These are phyloP conservation scores for Aureobasidium sp. DNA, from an alignment of 2,329 filamentous ascomycete species.

Conservation along the genomic window DNA sequence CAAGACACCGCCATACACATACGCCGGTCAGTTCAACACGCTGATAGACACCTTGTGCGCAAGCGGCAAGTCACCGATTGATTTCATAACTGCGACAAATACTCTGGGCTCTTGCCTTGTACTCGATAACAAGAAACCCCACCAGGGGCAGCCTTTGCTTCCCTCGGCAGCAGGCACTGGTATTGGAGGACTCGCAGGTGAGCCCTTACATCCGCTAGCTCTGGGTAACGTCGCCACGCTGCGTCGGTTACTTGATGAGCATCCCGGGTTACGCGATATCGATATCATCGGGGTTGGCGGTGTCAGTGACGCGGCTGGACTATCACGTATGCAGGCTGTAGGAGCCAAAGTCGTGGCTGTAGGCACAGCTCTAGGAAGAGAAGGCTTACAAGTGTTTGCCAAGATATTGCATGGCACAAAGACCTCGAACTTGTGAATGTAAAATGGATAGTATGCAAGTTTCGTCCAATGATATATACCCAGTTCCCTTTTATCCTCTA, in stretches of 20 bases:
- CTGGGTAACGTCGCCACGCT: conserved; percentile 68
- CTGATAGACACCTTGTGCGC: conserved; percentile 46
- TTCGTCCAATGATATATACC: background rate
- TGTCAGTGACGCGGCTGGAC: conserved; percentile 56
- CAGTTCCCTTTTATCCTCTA: background rate
- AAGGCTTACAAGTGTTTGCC: conserved; percentile 55
- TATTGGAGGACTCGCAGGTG: conserved; percentile 64
- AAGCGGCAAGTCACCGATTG: conserved; percentile 36
- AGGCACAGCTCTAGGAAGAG: conserved; percentile 59
- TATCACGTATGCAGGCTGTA: conserved; percentile 55
- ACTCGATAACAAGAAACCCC: conserved; percentile 27
- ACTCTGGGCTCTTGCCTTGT: conserved; percentile 63
- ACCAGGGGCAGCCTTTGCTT: conserved; percentile 29
- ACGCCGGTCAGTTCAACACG: conserved; percentile 54
- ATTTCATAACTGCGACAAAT: conserved; percentile 68
- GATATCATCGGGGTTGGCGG: conserved; percentile 65
- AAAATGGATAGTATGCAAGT: background rate
- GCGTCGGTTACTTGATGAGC: conserved; percentile 48
- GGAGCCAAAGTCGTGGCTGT: conserved; percentile 61
- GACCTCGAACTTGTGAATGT: background rate
- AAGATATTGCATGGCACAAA: conserved; percentile 38
- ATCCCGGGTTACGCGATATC: conserved; percentile 44
- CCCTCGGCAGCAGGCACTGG: conserved; percentile 47
- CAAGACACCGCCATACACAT: conserved; percentile 71
- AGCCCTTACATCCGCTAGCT: conserved; percentile 63